Base-by-base conservation (phyloP, 768 basidiomycete genomes). In the Holtermanniella nyarrowii region DNA sequence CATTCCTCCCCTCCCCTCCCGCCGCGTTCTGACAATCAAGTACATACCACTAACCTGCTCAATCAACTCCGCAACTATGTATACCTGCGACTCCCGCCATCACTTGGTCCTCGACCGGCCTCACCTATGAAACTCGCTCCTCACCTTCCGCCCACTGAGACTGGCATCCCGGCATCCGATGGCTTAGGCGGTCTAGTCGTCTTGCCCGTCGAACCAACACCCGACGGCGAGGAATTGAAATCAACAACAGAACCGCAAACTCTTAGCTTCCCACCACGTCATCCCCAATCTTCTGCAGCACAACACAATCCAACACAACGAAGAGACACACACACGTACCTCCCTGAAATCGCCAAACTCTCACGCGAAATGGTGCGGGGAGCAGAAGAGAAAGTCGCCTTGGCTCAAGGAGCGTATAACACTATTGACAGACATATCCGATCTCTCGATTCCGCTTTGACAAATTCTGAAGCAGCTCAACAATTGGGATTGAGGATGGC, bases 391-490 rank as follows among this genome's bases (percentile, higher is more conserved):
- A 72, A 72, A 44, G 62, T 71, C 5, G 69, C 69, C 2, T 54
- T 72, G 13, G 69, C 71, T 14, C 54, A 63, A 2, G 69, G 63
- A n/a, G 65, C 68, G 0, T 72, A 72, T 50, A 69, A 71, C 39
- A 55, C 68, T 26, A 64, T 72, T 39, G 71, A 72, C 42, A 56
- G 71, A 23, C 69, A 71, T 54, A 69, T 71, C 37, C 60, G 71
- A n/a, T 64, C 69, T 13, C 59, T 72, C 12, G 71, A 72, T 48
- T 61, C 64, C 2, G 66, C 69, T 0, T 48, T 72, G 1, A 53
- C 59, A 20, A 56, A 65, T 1, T 67, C 69, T 47, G 65, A 71
- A 59, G 61, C 69, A 0, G 62, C 67, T 7, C 56, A 69, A 42
- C 54, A 67, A 20, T 56, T 71, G 16, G 69, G 69, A 12, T 53